Evolutionary conservation across 306 rosid genomes (phyloP), one percentile per base, ranked within the genome.

Genomic region (Vigna hirtella): DNA sequence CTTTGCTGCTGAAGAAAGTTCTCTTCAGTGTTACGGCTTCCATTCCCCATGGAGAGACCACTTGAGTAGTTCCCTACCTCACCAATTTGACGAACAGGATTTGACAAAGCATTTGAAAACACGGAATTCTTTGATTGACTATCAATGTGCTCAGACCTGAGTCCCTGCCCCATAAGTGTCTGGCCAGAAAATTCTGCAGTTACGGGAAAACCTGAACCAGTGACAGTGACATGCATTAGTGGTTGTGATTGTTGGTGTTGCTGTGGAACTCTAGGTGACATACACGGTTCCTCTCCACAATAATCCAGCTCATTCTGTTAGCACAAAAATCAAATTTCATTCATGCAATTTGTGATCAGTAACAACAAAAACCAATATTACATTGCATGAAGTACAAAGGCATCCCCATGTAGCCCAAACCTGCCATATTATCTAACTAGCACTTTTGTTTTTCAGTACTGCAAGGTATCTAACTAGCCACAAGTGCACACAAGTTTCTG

Each of bases 21-120:
- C 49, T 76, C 67, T 66, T 90, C 98, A 57, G 49, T 82, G 57
- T 76, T 85, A 74, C 86, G 87, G 65, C 78, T 81, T 61, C 91
- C 96, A 76, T 86, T 88, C 66, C 87, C 93, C 65, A 78, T 48
- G 4, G 93, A 83, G 52, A 77, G 82, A 71, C 90, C 86, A 13
- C 79, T 56, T 9, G 87, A 77, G 56, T 76, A 71, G 76, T 77
- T 79, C 63, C 81, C 88, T 63, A 84, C 91, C 84, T 81, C 91
- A 13, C 92, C 87, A 56, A 84, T 82, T 77, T 91, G 95, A 63
- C 97, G 93, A 61, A 93, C 83, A 9, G 93, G 95, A 86, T 94
- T 91, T 3, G 98, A 91, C 73, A 89, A 59, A 50, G 97, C 97
- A 65, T 88, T 91, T 38, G 98, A 93, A 86, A 93, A 91, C 74